Conservation (phyloP, 1,139 yeast species). For the Meyerozyma smithsonii region DNA sequence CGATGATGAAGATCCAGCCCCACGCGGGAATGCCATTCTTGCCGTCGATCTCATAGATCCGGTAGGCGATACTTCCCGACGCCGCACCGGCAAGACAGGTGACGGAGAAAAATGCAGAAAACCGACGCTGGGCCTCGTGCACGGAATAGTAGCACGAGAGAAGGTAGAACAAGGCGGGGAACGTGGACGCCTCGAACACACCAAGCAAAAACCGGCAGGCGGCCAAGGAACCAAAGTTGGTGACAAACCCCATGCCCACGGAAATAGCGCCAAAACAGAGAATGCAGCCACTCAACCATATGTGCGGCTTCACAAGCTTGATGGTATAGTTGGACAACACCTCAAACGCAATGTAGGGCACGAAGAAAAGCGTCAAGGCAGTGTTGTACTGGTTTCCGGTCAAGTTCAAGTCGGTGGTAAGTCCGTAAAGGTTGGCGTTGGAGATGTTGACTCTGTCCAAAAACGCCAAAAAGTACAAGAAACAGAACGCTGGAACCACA, state of each 20-base stretch:
- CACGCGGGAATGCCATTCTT: slow-evolving; percentile 46
- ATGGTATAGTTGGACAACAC: slow-evolving; percentile 60
- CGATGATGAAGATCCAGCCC: slow-evolving; percentile 73
- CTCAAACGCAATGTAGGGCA: slow-evolving; percentile 67
- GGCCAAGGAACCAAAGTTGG: slow-evolving; percentile 52
- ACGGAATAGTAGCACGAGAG: slow-evolving; percentile 54
- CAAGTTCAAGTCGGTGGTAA: slow-evolving; percentile 47
- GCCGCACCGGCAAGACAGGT: slow-evolving; percentile 42
- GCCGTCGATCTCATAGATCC: slow-evolving; percentile 35
- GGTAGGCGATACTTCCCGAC: slow-evolving; percentile 40
- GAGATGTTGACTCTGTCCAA: slow-evolving; percentile 72
- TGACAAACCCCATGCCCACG: slow-evolving; percentile 62
- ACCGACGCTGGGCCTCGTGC: slow-evolving; percentile 63
- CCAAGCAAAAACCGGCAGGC: slow-evolving; percentile 64
- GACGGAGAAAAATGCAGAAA: slow-evolving; percentile 56
- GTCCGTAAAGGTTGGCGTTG: slow-evolving; percentile 67
- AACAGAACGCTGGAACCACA: slow-evolving; percentile 67
- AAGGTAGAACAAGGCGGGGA: slow-evolving; percentile 70
- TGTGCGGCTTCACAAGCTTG: slow-evolving; percentile 58
- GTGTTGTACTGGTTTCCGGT: slow-evolving; percentile 58
- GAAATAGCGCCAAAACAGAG: slow-evolving; percentile 59
- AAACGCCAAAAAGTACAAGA: slow-evolving; percentile 63
- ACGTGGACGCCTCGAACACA: slow-evolving; percentile 62
- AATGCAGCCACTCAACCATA: slow-evolving; percentile 56
- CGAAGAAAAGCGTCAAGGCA: slow-evolving; percentile 64